Evolutionary conservation across 2,329 filamentous ascomycete genomes (phyloP).

Genomic region (Xylariaceae sp.): DNA sequence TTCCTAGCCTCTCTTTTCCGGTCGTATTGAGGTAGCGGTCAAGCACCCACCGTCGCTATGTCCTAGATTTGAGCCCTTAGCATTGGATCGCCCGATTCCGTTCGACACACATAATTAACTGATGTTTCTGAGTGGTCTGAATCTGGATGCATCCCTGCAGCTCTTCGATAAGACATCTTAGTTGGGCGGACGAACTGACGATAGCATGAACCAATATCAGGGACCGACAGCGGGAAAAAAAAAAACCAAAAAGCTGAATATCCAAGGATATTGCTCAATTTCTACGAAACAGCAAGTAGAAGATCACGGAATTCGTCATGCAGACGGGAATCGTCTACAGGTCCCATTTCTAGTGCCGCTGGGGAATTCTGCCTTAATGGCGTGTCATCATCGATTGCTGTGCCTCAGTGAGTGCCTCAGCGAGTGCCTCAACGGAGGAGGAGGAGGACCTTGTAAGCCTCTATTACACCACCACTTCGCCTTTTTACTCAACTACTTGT

Average conservation of each 20-base stretch:
- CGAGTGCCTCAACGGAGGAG: too few species aligned
- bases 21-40: conserved; percentile 20
- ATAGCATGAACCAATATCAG: conserved; percentile 12
- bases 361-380: conserved; percentile 15
- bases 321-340: conserved; percentile 5
- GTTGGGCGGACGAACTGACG: conserved; percentile 17
- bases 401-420: conserved; percentile 19
- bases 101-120: conserved; percentile 13
- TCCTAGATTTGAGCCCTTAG: conserved; percentile 8
- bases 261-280: conserved; percentile 7
- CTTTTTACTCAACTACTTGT: neutral
- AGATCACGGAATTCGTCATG: neutral
- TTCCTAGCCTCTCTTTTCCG: conserved; percentile 7
- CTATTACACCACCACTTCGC: conserved; percentile 2
- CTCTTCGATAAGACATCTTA: conserved; percentile 12
- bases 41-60: conserved; percentile 11
- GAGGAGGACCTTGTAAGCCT: conserved; percentile 3
- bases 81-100: conserved; percentile 13
- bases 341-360: conserved; percentile 1
- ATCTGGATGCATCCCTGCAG: conserved; percentile 14
- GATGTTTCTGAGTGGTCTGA: conserved; percentile 11
- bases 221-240: conserved; percentile 9
- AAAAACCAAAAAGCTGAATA: too few species aligned
- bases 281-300: conserved; percentile 5
- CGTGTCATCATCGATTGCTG: conserved; percentile 6